Base-by-base conservation (phyloP, 306 rosid genomes). In the Medicago truncatula region DNA sequence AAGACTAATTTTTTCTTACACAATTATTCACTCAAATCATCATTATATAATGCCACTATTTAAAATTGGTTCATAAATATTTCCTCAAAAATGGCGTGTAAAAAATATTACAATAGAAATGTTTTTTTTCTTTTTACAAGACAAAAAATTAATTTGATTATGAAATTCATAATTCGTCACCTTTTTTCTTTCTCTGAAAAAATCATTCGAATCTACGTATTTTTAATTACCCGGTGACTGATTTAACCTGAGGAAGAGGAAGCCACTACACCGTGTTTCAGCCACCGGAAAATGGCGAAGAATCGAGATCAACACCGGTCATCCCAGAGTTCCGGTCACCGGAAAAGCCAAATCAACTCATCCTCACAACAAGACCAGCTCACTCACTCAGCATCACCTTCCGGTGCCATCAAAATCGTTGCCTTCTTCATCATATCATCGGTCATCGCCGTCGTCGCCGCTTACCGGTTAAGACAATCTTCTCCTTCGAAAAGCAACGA, bases 301-400 rank as follows among this genome's bases (percentile, higher is more conserved):
- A 94, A 86, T 78, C 83, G 92, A 84, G 92, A 87, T 38, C 89
- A 86, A 75, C 89, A 87, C 79, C 88, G 89, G 76, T 75, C 83
- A 57, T 66, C 76, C 0, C 47, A 82, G 76, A 76, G 67, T 79
- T 76, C 85, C 21, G 75, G 43, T 69, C 82, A 80, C 66, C 81
- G 81, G 23, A 72, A 80, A 49, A 78, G 21, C 73, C 84, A 78
- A 77, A 84, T 28, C 50, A 87, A 88, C 16, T 31, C 87, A 38
- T 53, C 83, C 41, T 34, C 87, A 21, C 50, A 6, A 66, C 78
- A 0, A 3, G 47, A 31, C 14, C 4, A 71, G 12, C 83, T 28
- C 49, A 62, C 11, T 11, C 31, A 50, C 50, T 75, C 92, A 15
- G 47, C 40, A 54, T 81, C 91, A 11, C 64, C 82, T 72, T 80